phyloP scores from a whole-genome alignment of 2,329 filamentous ascomycete species.

The Ramichloridium luteum region DNA sequence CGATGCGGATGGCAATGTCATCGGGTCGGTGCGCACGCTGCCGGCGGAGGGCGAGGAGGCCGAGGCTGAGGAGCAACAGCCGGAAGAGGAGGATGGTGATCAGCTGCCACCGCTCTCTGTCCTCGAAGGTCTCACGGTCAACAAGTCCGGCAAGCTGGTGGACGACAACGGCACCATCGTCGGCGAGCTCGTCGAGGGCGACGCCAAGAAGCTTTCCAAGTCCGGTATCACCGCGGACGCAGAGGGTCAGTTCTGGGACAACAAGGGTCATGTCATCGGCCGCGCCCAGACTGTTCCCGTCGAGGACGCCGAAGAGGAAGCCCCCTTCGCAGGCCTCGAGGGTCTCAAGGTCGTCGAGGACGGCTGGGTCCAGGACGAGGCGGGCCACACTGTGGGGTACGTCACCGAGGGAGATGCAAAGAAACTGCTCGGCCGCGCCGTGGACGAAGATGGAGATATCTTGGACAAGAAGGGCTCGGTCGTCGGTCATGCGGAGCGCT shows the following conservation, averaged over 20 bases:
- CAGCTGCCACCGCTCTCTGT: constrained; percentile 36
- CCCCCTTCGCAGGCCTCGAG: constrained; percentile 39
- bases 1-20: constrained; percentile 47
- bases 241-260: constrained; percentile 42
- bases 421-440: constrained; percentile 38
- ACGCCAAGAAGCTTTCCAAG: constrained; percentile 42
- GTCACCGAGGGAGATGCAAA: constrained; percentile 39
- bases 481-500: constrained; percentile 40
- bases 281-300: constrained; percentile 36
- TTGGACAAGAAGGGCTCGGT: constrained; percentile 42
- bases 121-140: constrained; percentile 38
- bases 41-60: constrained; percentile 27
- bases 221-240: constrained; percentile 32
- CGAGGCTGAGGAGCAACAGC: constrained; percentile 22
- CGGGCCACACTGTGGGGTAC: constrained; percentile 38
- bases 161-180: constrained; percentile 35
- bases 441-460: constrained; percentile 42
- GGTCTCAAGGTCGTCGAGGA: constrained; percentile 39
- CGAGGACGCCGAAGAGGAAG: constrained; percentile 37
- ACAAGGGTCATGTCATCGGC: constrained; percentile 41
- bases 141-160: constrained; percentile 41
- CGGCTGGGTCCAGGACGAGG: constrained; percentile 38
- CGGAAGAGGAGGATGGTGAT: constrained; percentile 22
- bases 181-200: constrained; percentile 39
- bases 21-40: constrained; percentile 44